Evolutionary conservation across 495 filamentous ascomycete species (phyloP).

Genomic region (Lasiosphaeria ovina): DNA sequence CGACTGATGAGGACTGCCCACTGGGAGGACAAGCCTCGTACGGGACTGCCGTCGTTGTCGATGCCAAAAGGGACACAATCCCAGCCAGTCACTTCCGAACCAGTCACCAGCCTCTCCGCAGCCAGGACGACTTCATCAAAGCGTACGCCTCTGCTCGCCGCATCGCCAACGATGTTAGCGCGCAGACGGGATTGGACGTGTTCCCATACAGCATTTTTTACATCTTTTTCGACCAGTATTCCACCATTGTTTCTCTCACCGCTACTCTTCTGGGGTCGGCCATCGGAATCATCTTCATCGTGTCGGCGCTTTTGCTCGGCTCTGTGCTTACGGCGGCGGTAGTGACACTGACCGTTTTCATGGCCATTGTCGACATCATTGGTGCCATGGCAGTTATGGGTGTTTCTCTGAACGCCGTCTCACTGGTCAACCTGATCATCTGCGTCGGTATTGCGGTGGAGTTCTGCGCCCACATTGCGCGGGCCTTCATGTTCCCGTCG

Average conservation of each 20-base stretch:
- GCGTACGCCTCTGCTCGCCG: conserved; percentile 87
- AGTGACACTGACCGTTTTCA: conserved; percentile 79
- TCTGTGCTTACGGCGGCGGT: conserved; percentile 78
- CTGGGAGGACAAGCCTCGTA: conserved; percentile 87
- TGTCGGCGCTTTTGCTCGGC: conserved; percentile 77
- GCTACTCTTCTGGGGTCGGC: conserved; percentile 77
- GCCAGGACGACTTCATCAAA: conserved; percentile 89
- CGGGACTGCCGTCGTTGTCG: conserved; percentile 77
- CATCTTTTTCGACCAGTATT: conserved; percentile 98
- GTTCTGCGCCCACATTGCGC: conserved; percentile 95
- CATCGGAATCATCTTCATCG: conserved; percentile 74
- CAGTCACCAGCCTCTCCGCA: conserved; percentile 77
- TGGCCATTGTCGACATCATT: conserved; percentile 93
- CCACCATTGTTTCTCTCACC: conserved; percentile 75
- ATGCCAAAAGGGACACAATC: conserved; percentile 61
- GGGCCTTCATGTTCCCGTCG: conserved; percentile 92
- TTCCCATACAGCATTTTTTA: conserved; percentile 98
- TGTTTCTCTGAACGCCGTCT: conserved; percentile 94
- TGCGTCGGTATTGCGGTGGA: conserved; percentile 94
- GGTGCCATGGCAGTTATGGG: conserved; percentile 86
- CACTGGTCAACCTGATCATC: conserved; percentile 95
- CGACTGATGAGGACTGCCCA: conserved; percentile 79
- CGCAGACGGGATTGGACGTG: conserved; percentile 67
- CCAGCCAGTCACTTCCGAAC: conserved; percentile 88
- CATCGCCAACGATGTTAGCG: conserved; percentile 71